Percentiles rank a stretch among this genome's conserved stretches.
These are phyloP conservation scores for Parastagonospora nodorum DNA, from an alignment of 2,329 filamentous ascomycete species.

Conservation along the genomic window DNA sequence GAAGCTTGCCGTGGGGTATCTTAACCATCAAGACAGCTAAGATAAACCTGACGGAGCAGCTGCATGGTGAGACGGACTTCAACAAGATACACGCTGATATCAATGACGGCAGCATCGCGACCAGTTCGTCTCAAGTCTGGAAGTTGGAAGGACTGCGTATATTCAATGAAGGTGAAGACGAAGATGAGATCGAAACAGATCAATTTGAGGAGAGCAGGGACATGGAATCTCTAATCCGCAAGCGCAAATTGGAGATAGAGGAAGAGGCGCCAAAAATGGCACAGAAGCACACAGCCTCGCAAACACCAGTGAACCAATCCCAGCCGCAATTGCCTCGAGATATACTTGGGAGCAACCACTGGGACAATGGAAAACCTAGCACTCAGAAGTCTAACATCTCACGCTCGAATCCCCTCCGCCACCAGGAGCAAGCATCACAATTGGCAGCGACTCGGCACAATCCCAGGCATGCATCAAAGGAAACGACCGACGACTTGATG, in stretches of 20 bases:
- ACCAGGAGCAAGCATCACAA: not conserved
- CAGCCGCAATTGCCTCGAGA: not conserved
- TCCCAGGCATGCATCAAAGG: not conserved
- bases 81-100: conserved; percentile 44
- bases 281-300: not conserved
- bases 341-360: conserved; percentile 1
- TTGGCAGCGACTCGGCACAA: not conserved
- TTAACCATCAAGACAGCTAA: conserved; percentile 51
- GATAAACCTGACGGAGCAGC: conserved; percentile 44
- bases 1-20: conserved; percentile 53
- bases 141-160: conserved; percentile 56
- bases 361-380: not conserved
- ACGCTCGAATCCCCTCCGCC: too few species aligned
- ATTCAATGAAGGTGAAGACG: conserved; percentile 49
- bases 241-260: conserved; percentile 36
- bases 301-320: not conserved
- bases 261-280: conserved; percentile 9
- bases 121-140: conserved; percentile 52
- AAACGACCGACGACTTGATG: conserved; percentile 29
- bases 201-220: conserved; percentile 30
- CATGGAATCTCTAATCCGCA: conserved; percentile 48
- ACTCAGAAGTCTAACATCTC: not conserved
- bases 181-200: conserved; percentile 36
- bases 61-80: conserved; percentile 49
- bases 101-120: conserved; percentile 38